A percentile compares a stretch with the other conserved stretches of the same genome.
Evolutionary conservation across 176 grass and related monocot genomes (phyloP).

Genomic region (Carex littledalei): DNA sequence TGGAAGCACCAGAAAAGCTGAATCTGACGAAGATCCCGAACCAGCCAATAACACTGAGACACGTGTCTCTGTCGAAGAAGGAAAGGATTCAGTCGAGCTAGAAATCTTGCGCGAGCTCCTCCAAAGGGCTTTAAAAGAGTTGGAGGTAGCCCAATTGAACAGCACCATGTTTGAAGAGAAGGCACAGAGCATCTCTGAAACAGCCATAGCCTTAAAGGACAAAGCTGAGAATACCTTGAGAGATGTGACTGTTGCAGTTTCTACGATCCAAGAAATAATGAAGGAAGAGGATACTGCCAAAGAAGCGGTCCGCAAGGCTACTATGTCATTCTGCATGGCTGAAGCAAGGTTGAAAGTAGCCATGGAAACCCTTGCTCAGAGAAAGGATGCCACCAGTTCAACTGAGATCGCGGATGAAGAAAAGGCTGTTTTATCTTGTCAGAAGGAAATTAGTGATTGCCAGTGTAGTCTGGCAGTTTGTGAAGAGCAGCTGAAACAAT

Average conservation of each 20-base stretch:
- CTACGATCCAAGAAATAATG: slow-evolving; percentile 63
- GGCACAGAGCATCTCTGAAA: slow-evolving; percentile 74
- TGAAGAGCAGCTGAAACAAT: slow-evolving; percentile 38
- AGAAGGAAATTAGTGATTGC: slow-evolving; percentile 59
- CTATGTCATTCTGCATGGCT: slow-evolving; percentile 83
- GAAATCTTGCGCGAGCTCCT: slow-evolving; percentile 53
- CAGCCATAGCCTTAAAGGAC: slow-evolving; percentile 81
- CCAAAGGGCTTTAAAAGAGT: slow-evolving; percentile 43
- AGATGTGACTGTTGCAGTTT: slow-evolving; percentile 47
- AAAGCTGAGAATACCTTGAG: slow-evolving; percentile 39
- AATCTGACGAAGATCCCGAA: slow-evolving; percentile 17
- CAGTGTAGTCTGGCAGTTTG: slow-evolving; percentile 33
- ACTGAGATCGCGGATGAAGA: slow-evolving; percentile 53
- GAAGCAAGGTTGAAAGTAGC: slow-evolving; percentile 73
- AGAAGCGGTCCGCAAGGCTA: slow-evolving; percentile 60
- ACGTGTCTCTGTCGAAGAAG: slow-evolving; percentile 32
- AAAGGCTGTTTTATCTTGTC: slow-evolving; percentile 38
- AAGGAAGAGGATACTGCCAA: slow-evolving; percentile 58
- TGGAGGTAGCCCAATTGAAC: slow-evolving; percentile 64
- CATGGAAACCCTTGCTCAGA: slow-evolving; percentile 34
- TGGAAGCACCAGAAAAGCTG: slow-evolving; percentile 25
- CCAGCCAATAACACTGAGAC: background rate
- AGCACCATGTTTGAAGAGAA: slow-evolving; percentile 92
- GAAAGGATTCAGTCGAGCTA: slow-evolving; percentile 20
- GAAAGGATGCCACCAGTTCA: slow-evolving; percentile 28